Percentiles rank a stretch among this genome's conserved stretches.
Evolutionary conservation across 2,329 filamentous ascomycete species (phyloP).

Genomic region (Pseudogymnoascus sp.): DNA sequence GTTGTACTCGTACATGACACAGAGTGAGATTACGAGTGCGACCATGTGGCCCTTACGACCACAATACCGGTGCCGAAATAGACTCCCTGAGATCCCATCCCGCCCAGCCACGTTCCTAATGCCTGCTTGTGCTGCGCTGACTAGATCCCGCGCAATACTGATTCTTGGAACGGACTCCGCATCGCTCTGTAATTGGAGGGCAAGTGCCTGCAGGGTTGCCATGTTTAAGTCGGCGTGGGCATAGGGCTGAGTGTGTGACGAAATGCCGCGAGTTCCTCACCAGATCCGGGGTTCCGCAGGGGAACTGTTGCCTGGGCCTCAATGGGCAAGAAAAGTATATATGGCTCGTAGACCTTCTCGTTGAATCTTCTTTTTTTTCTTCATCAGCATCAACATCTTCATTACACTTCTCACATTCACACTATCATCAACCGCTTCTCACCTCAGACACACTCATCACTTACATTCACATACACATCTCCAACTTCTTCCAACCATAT

Average conservation of each 20-base stretch:
- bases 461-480: background rate
- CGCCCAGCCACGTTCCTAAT: constrained; percentile 4
- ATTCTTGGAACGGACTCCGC: background rate
- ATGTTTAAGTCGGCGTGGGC: constrained; percentile 3
- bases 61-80: background rate
- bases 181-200: background rate
- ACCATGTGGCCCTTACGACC: background rate
- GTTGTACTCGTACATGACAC: background rate
- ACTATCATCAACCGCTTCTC: background rate
- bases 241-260: constrained; percentile 7
- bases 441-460: background rate
- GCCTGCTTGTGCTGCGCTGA: constrained; percentile 2
- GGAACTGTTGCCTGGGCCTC: background rate
- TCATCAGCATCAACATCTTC: constrained; percentile 4
- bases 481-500: background rate
- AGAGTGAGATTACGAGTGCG: background rate
- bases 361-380: constrained; percentile 1
- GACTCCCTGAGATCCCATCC: constrained; percentile 1
- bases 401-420: constrained; percentile 1
- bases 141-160: background rate
- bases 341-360: background rate
- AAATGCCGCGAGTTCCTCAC: background rate
- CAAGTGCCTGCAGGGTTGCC: constrained; percentile 1
- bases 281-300: background rate
- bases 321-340: constrained; percentile 3